Evolutionary conservation across 108 stramenopile genomes (phyloP), one percentile per base, ranked within the genome.

Genomic region (Nitzschia palea): DNA sequence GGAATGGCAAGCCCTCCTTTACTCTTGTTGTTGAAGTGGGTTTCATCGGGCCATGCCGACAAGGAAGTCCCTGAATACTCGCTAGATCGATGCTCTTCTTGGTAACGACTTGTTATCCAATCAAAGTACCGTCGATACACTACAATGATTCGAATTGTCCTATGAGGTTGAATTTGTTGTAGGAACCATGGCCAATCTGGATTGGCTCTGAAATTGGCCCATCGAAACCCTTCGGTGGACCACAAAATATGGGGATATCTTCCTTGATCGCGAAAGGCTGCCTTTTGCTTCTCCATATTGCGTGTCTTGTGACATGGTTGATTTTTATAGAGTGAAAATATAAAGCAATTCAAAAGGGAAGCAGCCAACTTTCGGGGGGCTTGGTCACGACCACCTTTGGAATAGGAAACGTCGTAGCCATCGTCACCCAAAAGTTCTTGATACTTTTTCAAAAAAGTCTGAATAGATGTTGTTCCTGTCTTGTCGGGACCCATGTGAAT

Each of bases 401-500:
- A 42, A 42, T 42, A 60, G 1, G 59, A 40, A 25, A 32, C 59
- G 43, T 60, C 59, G 25, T 42, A 60, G 2, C 59, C 59, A 43
- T 60, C 59, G 1, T 26, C 23, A 9, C 43, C 37, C 4, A 60
- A 23, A 23, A 43, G 29, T 31, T 56, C n/a, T 34, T 9, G 10
- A 14, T 60, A 25, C 20, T 60, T 40, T 40, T 40, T 40, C 20
- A 60, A n/a, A 1, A 40, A 37, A 15, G 29, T 34, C 43, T 60
- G 59, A 40, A 60, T 60, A 12, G 59, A 17, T 1, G 59, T 60
- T 22, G 59, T 60, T 22, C 59, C 59, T 14, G 59, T 60, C 33
- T 60, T 60, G 40, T 60, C 59, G n/a, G 59, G 59, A 9, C 59
- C 59, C 59, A 43, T 43, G 23, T 60, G 59, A 60, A 60, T 37